Evolutionary conservation across 352 stramenopile species (phyloP).

Genomic region (Globisporangium echinulatum): DNA sequence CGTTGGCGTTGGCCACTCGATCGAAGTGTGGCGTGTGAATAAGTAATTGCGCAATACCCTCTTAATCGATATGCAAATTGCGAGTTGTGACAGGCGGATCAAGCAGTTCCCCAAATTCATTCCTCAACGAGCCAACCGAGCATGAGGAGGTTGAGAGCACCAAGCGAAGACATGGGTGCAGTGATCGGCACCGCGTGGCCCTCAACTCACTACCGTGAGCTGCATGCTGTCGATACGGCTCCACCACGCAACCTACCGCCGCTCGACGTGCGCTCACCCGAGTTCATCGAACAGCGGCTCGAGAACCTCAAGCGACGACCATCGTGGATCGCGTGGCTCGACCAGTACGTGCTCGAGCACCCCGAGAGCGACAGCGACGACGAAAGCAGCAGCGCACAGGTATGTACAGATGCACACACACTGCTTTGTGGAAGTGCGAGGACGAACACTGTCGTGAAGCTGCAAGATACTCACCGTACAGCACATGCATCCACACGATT

Average conservation of each 20-base stretch:
- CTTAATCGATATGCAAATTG: too few species aligned
- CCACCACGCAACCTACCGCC: slow-evolving; percentile 25
- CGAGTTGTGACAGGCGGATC: too few species aligned
- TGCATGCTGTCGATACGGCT: slow-evolving; percentile 11
- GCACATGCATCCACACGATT: neutral
- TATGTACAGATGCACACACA: neutral
- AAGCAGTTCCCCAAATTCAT: too few species aligned
- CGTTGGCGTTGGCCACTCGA: neutral
- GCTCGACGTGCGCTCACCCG: slow-evolving; percentile 67
- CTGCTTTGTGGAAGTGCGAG: too few species aligned
- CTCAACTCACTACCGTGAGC: slow-evolving; percentile 12
- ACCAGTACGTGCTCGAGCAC: slow-evolving; percentile 65
- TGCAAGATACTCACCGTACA: too few species aligned
- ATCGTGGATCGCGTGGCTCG: slow-evolving; percentile 52
- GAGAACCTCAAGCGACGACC: slow-evolving; percentile 82
- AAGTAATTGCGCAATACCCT: too few species aligned
- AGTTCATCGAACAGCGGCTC: slow-evolving; percentile 80
- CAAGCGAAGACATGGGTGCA: slow-evolving; percentile 28
- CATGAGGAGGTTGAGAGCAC: slow-evolving; percentile 39
- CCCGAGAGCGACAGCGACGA: slow-evolving; percentile 32
- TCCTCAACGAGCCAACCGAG: too few species aligned
- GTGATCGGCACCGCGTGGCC: slow-evolving; percentile 13
- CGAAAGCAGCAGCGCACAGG: slow-evolving; percentile 3
- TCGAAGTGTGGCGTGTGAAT: neutral
- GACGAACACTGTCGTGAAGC: too few species aligned